Conservation (phyloP, 441 rosid genomes). For the Euphorbia corollata region DNA sequence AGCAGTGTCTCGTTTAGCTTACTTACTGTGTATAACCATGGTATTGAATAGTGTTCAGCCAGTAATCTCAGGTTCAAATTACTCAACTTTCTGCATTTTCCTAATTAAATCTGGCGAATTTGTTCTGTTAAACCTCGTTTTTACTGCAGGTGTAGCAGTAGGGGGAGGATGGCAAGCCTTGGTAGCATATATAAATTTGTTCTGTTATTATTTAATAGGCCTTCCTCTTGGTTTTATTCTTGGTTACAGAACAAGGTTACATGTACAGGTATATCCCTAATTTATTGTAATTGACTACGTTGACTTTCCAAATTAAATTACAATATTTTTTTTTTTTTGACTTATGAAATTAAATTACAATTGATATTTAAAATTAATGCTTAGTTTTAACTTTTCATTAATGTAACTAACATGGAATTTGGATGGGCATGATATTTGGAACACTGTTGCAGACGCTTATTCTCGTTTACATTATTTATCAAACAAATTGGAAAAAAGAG, state of each 20-base stretch:
- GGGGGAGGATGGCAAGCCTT: constrained; percentile 95
- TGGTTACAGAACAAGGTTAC: constrained; percentile 52
- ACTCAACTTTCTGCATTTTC: too few species aligned
- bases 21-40: constrained; percentile 73
- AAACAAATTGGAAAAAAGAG: constrained; percentile 77
- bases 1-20: constrained; percentile 60
- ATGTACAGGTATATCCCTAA: constrained; percentile 46
- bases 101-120: too few species aligned
- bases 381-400: too few species aligned
- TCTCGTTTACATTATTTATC: constrained; percentile 42
- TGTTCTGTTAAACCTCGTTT: too few species aligned
- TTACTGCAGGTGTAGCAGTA: constrained; percentile 60
- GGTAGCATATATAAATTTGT: constrained; percentile 76
- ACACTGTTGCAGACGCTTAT: constrained; percentile 68
- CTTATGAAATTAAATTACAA: too few species aligned
- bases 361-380: too few species aligned
- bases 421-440: constrained; percentile 85
- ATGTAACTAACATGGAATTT: constrained; percentile 49
- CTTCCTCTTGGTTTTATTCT: constrained; percentile 76
- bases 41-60: constrained; percentile 76
- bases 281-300: too few species aligned
- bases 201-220: constrained; percentile 58
- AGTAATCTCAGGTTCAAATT: constrained; percentile 57
- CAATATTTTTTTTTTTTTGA: too few species aligned
- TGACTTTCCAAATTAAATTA: too few species aligned